A percentile compares a stretch with the other conserved stretches of the same genome.
Conservation (phyloP, 192 early-diverging fungal species). For the Coemansia sp. region DNA sequence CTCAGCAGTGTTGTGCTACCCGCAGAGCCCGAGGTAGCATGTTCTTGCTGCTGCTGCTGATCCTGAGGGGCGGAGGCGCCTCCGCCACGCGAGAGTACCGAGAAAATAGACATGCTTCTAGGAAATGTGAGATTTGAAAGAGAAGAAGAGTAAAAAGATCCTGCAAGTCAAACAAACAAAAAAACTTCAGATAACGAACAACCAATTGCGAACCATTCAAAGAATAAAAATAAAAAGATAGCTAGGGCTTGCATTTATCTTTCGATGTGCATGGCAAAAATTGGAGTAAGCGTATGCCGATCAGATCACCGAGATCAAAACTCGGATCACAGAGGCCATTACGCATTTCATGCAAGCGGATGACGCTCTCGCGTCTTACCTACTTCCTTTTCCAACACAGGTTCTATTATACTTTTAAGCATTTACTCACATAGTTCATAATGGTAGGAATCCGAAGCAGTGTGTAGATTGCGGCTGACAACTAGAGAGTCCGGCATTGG, state of each 20-base stretch:
- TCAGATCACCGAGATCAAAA: not conserved
- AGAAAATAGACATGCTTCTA: conserved; percentile 51
- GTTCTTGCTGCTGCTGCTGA: conserved; percentile 35
- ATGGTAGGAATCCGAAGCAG: conserved; percentile 6
- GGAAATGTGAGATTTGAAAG: not conserved
- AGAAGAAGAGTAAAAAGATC: not conserved
- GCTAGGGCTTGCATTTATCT: not conserved
- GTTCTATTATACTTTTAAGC: not conserved
- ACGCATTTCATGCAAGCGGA: not conserved
- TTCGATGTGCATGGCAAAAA: not conserved
- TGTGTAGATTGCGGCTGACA: not conserved
- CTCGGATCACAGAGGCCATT: not conserved
- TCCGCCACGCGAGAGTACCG: conserved; percentile 44
- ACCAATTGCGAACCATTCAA: not conserved
- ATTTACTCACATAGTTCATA: not conserved
- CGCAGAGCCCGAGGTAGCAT: conserved; percentile 1
- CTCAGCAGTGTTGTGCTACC: conserved; percentile 24
- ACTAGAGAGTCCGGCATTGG: not conserved
- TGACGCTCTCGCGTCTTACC: not conserved
- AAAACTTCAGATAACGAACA: not conserved
- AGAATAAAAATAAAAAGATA: not conserved
- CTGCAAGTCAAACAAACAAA: not conserved
- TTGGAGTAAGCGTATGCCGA: not conserved
- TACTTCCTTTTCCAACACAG: not conserved
- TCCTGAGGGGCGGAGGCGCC: conserved; percentile 15